Base-by-base conservation (phyloP, 2,329 filamentous ascomycete species). In the Trichoderma endophyticum region DNA sequence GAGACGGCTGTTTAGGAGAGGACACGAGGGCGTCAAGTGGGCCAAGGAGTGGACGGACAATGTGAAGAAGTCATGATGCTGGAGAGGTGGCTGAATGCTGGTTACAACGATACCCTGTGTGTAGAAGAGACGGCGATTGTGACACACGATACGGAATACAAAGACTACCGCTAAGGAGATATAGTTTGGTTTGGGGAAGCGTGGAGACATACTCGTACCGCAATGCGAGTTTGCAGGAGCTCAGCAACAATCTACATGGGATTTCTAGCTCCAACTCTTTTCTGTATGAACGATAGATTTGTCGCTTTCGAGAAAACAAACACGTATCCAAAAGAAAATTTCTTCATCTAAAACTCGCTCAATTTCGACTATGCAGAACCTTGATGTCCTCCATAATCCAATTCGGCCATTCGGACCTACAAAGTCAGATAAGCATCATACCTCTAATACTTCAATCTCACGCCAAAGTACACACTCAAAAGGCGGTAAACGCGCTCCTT, bases 21-120 rank as follows among this genome's bases (percentile, higher is more conserved):
- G 91, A 1, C 93, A 95, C 79, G 92, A 94, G 74, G 91, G 92
- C 18, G 87, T 90, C 2, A 94, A 92, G 80, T 85, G 87, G 8
- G 87, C 89, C 36, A 91, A 90, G 75, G 87, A 90, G 74, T 95
- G 92, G 91, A 88, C 91, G 77, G 90, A 91, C 36, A 87, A 87
- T 75, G 86, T 83, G 14, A 81, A 81, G 76, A 82, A 78, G 74
- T 73, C 76, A 60, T 82, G 76, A 81, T 28, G 18, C 9, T 21
- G 43, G 8, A 26, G 8, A n/a, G n/a, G 26, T n/a, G 21, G 24
- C 18, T n/a, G 60, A 63, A 9, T 9, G 43, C 43, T 51, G n/a
- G 43, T 72, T 28, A 30, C 2, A 24, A 62, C 21, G 70, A 72
- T 72, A 72, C 70, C 70, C 70, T 30, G 63, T 21, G 48, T 32